These are phyloP conservation scores for Alternaria sp. DNA, from an alignment of 2,329 filamentous ascomycete species.

Conservation along the genomic window DNA sequence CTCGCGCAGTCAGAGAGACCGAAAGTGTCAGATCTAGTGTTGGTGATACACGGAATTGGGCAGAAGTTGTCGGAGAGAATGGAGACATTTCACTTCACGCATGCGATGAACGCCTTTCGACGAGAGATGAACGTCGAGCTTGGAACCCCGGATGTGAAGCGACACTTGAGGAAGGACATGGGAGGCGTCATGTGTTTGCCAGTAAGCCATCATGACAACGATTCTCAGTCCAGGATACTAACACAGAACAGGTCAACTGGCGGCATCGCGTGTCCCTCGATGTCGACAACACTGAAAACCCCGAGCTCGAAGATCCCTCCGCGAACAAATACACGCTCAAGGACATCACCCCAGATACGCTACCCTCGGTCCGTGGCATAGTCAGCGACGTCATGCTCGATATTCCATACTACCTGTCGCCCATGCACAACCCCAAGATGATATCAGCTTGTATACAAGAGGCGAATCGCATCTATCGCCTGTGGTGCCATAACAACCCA, in stretches of 20 bases:
- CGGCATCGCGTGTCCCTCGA: constrained; percentile 87
- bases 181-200: constrained; percentile 94
- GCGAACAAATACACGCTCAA: constrained; percentile 75
- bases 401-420: constrained; percentile 96
- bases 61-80: constrained; percentile 95
- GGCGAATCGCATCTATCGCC: constrained; percentile 92
- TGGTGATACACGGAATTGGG: constrained; percentile 95
- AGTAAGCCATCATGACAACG: constrained; percentile 36
- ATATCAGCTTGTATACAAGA: constrained; percentile 86
- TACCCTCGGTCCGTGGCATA: constrained; percentile 88
- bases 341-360: constrained; percentile 90
- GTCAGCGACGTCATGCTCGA: constrained; percentile 99
- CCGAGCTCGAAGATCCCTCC: constrained; percentile 65
- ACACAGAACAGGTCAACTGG: constrained; percentile 76
- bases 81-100: constrained; percentile 96
- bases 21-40: constrained; percentile 83
- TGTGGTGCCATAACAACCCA: constrained; percentile 95
- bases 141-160: constrained; percentile 75
- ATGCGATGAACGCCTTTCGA: constrained; percentile 91
- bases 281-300: constrained; percentile 66
- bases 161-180: constrained; percentile 77
- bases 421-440: constrained; percentile 91
- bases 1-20: constrained; percentile 72
- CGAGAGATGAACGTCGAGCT: constrained; percentile 87
- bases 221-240: constrained; percentile 12